Evolutionary conservation across 345 rosid species (phyloP).

Genomic region (Linum tenue): DNA sequence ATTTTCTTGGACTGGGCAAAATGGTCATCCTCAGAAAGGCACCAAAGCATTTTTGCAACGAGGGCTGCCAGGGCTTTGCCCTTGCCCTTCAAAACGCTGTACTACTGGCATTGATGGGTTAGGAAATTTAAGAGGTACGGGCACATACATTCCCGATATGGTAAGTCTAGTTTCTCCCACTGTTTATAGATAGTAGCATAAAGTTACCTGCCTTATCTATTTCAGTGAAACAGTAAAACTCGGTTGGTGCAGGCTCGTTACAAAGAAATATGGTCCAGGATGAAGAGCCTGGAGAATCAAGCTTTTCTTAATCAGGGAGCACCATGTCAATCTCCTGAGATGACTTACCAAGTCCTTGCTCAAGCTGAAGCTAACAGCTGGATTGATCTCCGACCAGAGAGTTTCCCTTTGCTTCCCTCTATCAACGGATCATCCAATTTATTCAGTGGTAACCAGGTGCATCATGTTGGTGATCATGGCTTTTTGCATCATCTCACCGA

Average conservation of each 20-base stretch:
- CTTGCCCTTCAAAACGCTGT: conserved; percentile 18
- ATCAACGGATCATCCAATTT: background rate
- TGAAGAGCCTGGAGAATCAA: conserved; percentile 3
- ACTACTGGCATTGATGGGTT: conserved; percentile 19
- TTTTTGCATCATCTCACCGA: background rate
- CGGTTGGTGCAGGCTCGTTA: conserved; percentile 32
- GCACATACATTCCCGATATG: conserved; percentile 56
- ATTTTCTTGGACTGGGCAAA: conserved; percentile 18
- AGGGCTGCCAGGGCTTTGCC: conserved; percentile 15
- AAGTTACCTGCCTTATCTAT: background rate
- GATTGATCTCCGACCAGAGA: conserved; percentile 13
- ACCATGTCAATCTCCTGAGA: conserved; percentile 7
- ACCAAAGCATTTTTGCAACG: conserved; percentile 29
- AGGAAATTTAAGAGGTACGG: conserved; percentile 53
- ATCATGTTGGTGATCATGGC: background rate
- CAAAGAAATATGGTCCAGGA: conserved; percentile 15
- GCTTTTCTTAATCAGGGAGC: conserved; percentile 11
- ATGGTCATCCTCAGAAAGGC: conserved; percentile 20
- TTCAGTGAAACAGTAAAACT: conserved; percentile 1
- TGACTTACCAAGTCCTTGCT: background rate
- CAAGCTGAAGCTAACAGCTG: conserved; percentile 15
- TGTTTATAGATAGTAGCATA: background rate
- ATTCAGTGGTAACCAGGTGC: background rate
- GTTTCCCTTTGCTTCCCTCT: conserved; percentile 38
- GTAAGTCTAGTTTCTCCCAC: conserved; percentile 23